Conservation (phyloP, 306 rosid genomes). For the Neltuma alba region DNA sequence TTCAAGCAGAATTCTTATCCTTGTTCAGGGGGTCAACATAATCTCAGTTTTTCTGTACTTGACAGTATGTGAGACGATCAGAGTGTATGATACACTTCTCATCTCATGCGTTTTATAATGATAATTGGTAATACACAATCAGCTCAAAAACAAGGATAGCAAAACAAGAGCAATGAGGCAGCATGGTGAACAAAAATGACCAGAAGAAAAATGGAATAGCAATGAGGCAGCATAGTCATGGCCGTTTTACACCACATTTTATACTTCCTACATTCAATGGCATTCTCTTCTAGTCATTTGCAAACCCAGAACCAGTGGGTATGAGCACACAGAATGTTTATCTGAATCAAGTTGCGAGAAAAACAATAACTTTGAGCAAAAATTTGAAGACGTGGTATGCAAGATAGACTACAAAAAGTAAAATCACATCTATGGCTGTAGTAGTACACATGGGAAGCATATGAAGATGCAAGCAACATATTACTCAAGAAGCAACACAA, state of each 20-base stretch:
- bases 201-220: neutral
- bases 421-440: neutral
- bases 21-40: neutral
- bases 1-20: neutral
- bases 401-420: neutral
- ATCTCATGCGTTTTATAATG: neutral
- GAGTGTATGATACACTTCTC: neutral
- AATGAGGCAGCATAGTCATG: neutral
- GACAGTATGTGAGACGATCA: too few relatives aligned
- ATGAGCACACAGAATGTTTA: neutral
- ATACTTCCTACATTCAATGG: neutral
- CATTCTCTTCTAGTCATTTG: neutral
- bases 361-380: neutral
- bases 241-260: neutral
- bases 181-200: neutral
- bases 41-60: neutral
- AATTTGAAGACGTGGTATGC: neutral
- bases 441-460: neutral
- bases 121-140: neutral
- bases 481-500: slow-evolving; percentile 12
- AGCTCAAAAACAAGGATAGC: neutral
- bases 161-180: neutral
- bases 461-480: slow-evolving; percentile 14
- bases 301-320: neutral
- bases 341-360: neutral